Base-by-base conservation (phyloP, 768 basidiomycete genomes). In the Tephrocybe sp. region DNA sequence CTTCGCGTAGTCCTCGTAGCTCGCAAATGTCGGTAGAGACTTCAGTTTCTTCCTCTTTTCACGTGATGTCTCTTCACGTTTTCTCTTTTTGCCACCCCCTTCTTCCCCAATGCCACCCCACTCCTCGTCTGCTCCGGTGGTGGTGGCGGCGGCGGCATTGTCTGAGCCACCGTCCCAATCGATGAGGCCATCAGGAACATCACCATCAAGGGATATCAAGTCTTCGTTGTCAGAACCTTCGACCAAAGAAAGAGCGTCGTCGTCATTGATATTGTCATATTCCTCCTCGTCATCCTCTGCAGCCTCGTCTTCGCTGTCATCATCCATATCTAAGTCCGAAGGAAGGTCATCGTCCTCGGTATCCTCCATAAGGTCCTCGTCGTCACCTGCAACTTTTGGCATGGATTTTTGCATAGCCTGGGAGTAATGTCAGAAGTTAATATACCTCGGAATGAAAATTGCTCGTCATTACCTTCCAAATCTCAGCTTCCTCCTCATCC, bases 331-430 rank as follows among this genome's bases (percentile, higher is more conserved):
- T 15, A 60, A 64, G 38, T 63, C 69, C 24, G 61, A 63, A 9
- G 59, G 58, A 35, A 59, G 52, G 12, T 65, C 62, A 6, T 69
- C 75, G 27, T 46, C 50, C 11, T 44, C 47, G 43, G 64, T 69
- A 28, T 71, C 74, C 3, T 73, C 72, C 45, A 73, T 50, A 21
- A 77, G 64, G 15, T 70, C 70, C 18, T 76, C 68, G 34, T 71
- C 77, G 15, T 81, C 82, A 9, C 74, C 82, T 3, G 63, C 63
- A 16, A 72, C 74, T 49, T 73, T 78, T 2, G 89, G 91, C 80
- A 95, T 86, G 2, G 83, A 80, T n/a, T 83, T 80, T 75, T 91
- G 83, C 91, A 96, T 95, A 0, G 82, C 93, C 93, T 97, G 54
- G 1, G 16, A 35, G 22, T 35, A 22, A 55, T 25, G 44, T 22